Evolutionary conservation across 257 asterid species (phyloP).

Genomic region (Craterostigma plantagineum): DNA sequence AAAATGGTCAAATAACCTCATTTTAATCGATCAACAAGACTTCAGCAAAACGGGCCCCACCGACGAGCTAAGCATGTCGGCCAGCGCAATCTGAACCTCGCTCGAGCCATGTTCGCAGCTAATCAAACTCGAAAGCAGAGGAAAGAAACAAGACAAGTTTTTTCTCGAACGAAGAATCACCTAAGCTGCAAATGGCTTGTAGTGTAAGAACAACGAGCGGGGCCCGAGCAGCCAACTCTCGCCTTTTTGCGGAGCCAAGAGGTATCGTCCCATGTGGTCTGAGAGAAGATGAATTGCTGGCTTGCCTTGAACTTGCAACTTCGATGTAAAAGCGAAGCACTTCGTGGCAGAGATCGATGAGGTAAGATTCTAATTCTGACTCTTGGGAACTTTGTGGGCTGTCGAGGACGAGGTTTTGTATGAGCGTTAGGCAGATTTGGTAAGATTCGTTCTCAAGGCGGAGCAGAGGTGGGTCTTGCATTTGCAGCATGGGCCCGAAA

Average conservation of each 20-base stretch:
- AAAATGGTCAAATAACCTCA: no score
- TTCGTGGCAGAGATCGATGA: slow-evolving; percentile 64
- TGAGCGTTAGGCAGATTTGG: slow-evolving; percentile 72
- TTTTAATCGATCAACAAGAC: slow-evolving; percentile 35
- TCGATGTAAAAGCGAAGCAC: slow-evolving; percentile 62
- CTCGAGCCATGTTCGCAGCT: slow-evolving; percentile 92
- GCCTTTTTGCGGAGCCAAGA: slow-evolving; percentile 69
- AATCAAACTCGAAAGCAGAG: slow-evolving; percentile 64
- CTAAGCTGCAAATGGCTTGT: slow-evolving; percentile 71
- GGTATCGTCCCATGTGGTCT: slow-evolving; percentile 58
- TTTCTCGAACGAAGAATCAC: slow-evolving; percentile 63
- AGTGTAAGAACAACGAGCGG: slow-evolving; percentile 74
- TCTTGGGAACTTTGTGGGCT: slow-evolving; percentile 20
- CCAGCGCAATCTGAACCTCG: slow-evolving; percentile 77
- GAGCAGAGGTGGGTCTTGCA: slow-evolving; percentile 99
- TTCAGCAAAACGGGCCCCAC: slow-evolving; percentile 83
- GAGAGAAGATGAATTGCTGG: slow-evolving; percentile 21
- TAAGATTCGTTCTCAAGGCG: slow-evolving; percentile 94
- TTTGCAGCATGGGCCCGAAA: slow-evolving; percentile 65
- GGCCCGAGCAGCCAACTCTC: slow-evolving; percentile 89
- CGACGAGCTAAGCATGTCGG: slow-evolving; percentile 66
- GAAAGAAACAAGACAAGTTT: slow-evolving; percentile 56
- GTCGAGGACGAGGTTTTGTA: slow-evolving; percentile 63
- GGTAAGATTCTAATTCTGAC: not conserved
- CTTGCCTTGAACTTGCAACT: slow-evolving; percentile 30